Evolutionary conservation across 1,139 yeast genomes (phyloP), one percentile per base, ranked within the genome.

Genomic region (Yamadazyma pseudoaaseri): DNA sequence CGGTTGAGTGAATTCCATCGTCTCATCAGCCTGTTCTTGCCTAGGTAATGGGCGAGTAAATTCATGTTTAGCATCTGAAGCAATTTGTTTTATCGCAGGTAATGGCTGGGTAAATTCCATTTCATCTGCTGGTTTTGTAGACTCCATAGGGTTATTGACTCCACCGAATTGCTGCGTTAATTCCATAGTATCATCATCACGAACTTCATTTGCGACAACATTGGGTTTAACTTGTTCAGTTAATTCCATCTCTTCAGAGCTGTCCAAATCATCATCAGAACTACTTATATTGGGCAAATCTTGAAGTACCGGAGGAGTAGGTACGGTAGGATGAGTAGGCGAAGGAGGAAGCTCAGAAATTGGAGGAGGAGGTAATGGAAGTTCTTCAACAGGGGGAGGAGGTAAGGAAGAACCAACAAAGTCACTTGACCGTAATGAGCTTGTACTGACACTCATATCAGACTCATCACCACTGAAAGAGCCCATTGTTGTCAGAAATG

Each of bases 191-290:
- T 34, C 41, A 23, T 35, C 41, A 8, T 18, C 20, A 26, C 17
- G 17, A 13, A 13, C 14, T 7, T n/a, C 31, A 7, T 6, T 7
- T 16, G 5, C 10, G 25, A 6, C 20, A 6, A 18, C 9, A 18
- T 6, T 6, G n/a, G n/a, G n/a, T 2, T 26, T 24, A 8, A 48
- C 34, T 21, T 32, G 49, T 9, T 44, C 49, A 3, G 55, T 51
- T 10, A 51, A 38, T 23, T 51, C 54, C 60, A 54, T 53, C 2
- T 42, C 49, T 11, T 45, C 51, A 4, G 25, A 22, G 6, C 25
- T 11, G 9, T 7, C 8, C 20, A 18, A 7, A 9, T 10, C 13
- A 22, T 22, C 25, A 22, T 22, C 25, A 9, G 25, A 22, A 22
- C 25, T 22, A 6, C 12, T 7, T 6, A 22, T 6, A 22, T 11